Conservation (phyloP, 2,329 filamentous ascomycete species). For the Orbilia ellipsospora region DNA sequence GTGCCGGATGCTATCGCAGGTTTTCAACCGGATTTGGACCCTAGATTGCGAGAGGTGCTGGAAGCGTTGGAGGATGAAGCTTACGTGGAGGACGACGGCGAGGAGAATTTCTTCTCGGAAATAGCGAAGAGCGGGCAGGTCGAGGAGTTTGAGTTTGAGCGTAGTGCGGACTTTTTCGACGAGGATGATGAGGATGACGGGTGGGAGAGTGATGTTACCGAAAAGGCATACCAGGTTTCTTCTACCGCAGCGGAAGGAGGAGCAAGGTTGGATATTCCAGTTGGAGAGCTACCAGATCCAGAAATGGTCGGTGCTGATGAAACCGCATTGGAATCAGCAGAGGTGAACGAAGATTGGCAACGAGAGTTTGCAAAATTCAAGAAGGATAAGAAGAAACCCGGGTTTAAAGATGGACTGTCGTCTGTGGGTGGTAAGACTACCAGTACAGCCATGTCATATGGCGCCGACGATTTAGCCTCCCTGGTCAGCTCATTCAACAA, state of each 20-base stretch:
- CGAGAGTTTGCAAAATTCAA: constrained; percentile 95
- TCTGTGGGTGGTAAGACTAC: constrained; percentile 58
- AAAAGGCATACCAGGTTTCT: constrained; percentile 75
- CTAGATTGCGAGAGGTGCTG: constrained; percentile 67
- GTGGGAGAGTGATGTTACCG: constrained; percentile 95
- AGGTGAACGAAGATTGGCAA: constrained; percentile 82
- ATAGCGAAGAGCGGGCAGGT: constrained; percentile 63
- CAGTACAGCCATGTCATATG: constrained; percentile 61
- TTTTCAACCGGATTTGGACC: constrained; percentile 98
- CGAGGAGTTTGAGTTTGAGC: constrained; percentile 72
- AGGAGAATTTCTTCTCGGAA: constrained; percentile 80
- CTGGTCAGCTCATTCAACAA: constrained; percentile 51
- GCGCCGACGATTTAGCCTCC: constrained; percentile 71
- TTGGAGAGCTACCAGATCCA: constrained; percentile 62
- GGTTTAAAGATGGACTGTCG: constrained; percentile 30
- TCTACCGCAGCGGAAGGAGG: constrained; percentile 61
- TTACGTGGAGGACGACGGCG: constrained; percentile 55
- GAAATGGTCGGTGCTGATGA: constrained; percentile 64
- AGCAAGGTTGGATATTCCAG: constrained; percentile 62
- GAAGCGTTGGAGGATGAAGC: constrained; percentile 62
- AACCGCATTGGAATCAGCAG: constrained; percentile 68
- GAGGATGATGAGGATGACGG: constrained; percentile 76
- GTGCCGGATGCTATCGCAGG: constrained; percentile 90
- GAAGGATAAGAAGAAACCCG: constrained; percentile 72
- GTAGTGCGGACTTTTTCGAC: constrained; percentile 76